Base-by-base conservation (phyloP, 228 moss, liverwort and hornwort species). In the Sphagnum magellanicum region DNA sequence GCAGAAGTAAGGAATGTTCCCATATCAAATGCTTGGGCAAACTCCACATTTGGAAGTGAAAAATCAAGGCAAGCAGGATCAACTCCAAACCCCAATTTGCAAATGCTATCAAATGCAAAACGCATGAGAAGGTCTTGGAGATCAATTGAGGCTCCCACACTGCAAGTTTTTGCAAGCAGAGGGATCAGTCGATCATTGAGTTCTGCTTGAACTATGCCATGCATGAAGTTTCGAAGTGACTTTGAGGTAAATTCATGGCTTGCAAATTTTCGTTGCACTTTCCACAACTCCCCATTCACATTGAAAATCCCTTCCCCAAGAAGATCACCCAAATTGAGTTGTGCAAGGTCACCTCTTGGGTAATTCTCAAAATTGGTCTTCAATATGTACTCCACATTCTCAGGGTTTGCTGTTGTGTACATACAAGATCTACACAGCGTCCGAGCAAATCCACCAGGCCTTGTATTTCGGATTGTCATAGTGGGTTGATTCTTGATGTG, bases 301-400 rank as follows among this genome's bases (percentile, higher is more conserved):
- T 85, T 90, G 64, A 90, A 85, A 13, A 87, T 87, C 2, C 87
- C 87, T 5, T 79, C 32, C 0, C 90, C 87, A 6, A 90, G 16
- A 2, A 88, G 72, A 52, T 83, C 83, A 0, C 5, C 53, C 11
- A 88, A 49, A 0, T 59, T 11, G 0, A 8, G 4, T 4, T 70
- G 57, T 48, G 84, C 1, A 6, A 8, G 65, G 46, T 75, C 71
- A 5, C 84, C 89, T 57, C 86, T 87, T n/a, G 79, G 16, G 68
- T 81, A 89, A 70, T 84, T 81, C 48, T 76, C 72, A 10, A 86
- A 86, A 52, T 74, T 72, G 0, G 79, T 86, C 68, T 83, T 89
- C 4, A 89, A 50, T 6, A 89, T 79, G 64, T 87, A 76, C 76
- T 87, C 81, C 6, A 89, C 82, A 46, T 82, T 87, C 6, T 53